Base-by-base conservation (phyloP, 345 rosid species). In the Citrus reticulata region DNA sequence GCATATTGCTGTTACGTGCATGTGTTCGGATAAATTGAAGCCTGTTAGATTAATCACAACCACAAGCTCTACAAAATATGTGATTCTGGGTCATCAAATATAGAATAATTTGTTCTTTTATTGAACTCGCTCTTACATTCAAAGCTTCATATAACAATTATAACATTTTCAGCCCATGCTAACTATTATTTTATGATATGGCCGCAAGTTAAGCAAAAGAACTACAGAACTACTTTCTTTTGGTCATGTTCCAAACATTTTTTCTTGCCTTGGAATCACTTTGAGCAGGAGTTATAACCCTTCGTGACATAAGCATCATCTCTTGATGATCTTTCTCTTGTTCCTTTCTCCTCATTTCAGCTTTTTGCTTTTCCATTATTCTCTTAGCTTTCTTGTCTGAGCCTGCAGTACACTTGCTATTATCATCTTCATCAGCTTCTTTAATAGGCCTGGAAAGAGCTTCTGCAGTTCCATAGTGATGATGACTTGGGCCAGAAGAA, bases 401-500 rank as follows among this genome's bases (percentile, higher is more conserved):
- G 19, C 35, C 34, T 13, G 17, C 51, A 59, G 58, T 17, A 54
- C 58, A 46, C 51, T 32, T 17, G 51, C 76, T 14, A 7, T 72
- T 70, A 29, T 77, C 82, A 16, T n/a, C 77, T 11, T 46, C 73
- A 37, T 13, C 78, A 24, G 27, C 63, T 3, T 72, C 80, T 17
- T 78, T 24, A 1, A 37, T 24, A 62, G n/a, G 74, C 82, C 81
- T 86, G 71, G 67, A 63, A 65, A 65, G 57, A 7, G 4, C 58
- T 46, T 34, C 40, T 24, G 40, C 82, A 68, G 59, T 34, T 30
- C 74, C 80, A 55, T 79, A 30, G 14, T 5, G 83, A 67, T 10
- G 83, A 67, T 75, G 76, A 71, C 88, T 86, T 61, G 89, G 93
- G 60, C 92, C 89, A 3, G 94, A 91, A 78, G 91, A 88, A 61